Evolutionary conservation across 1,284 basidiomycete species (phyloP), one percentile per base, ranked within the genome.

Genomic region (Leccinum solheimii): DNA sequence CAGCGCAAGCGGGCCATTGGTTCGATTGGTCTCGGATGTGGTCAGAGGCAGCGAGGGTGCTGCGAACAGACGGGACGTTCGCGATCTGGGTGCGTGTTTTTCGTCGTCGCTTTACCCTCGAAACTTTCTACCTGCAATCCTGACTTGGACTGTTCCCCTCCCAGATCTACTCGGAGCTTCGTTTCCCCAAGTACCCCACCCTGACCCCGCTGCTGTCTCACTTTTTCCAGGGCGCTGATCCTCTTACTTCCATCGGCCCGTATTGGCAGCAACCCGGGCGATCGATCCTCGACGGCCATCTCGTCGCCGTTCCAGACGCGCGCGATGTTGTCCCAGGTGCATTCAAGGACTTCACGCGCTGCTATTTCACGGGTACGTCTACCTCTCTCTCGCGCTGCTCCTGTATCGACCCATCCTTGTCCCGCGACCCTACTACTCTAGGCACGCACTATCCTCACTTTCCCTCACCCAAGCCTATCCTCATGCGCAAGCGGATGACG

Each of bases 1-100:
- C 38, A 90, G 92, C 90, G 1, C 94, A 95, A 75, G 86, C 94
- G 0, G 87, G 87, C 0, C 94, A 96, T 72, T 96, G 94, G 93
- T 95, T 96, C 69, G 81, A 95, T 68, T 92, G 90, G 82, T 69
- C 74, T 1, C 81, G 79, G 60, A 80, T 90, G 14, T 96, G 93
- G 90, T 81, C 80, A 1, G 87, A 94, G 71, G 77, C 86, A 1
- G 80, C 81, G 1, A 80, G 90, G 7, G 81, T 91, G 0, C 73
- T 95, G 43, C 80, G 84, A 30, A 82, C 80, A 0, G 83, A 86
- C 9, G 94, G 92, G 0, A 89, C 85, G 0, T 85, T 87, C 8
- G 91, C 91, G 2, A 86, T 91, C 63, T 94, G 92, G 86, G 92
- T 91, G 63, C 32, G 83, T 75, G 38, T 40, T 13, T 36, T 36